These are phyloP conservation scores for Melastoma malabathricum DNA, from an alignment of 345 rosid species.

Conservation along the genomic window DNA sequence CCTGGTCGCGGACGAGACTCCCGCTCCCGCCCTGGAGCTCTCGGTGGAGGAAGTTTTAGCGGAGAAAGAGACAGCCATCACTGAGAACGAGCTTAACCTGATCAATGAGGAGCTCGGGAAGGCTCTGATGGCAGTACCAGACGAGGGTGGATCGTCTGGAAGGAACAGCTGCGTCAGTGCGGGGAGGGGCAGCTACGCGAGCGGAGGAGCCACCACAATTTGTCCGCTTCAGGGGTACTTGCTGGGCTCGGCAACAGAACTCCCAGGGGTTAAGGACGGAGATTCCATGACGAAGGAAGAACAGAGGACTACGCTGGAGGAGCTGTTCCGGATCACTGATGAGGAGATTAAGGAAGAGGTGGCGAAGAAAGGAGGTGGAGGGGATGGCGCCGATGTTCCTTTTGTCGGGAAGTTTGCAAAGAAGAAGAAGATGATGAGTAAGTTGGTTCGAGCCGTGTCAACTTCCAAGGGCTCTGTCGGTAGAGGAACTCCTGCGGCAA, in stretches of 20 bases:
- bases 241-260: slow-evolving; percentile 52
- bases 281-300: slow-evolving; percentile 40
- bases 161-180: slow-evolving; percentile 50
- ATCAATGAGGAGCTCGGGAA: slow-evolving; percentile 64
- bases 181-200: slow-evolving; percentile 70
- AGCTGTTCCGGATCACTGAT: slow-evolving; percentile 55
- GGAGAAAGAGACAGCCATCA: slow-evolving; percentile 52
- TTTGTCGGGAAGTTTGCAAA: slow-evolving; percentile 26
- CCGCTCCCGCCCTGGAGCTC: slow-evolving; percentile 30
- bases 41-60: slow-evolving; percentile 14
- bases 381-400: slow-evolving; percentile 42
- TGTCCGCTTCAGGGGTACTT: slow-evolving; percentile 73
- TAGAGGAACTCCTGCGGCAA: slow-evolving; percentile 24
- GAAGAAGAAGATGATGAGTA: slow-evolving; percentile 36
- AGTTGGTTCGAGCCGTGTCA: slow-evolving; percentile 24
- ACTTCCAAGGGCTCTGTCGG: slow-evolving; percentile 29
- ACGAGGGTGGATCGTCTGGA: slow-evolving; percentile 46
- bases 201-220: slow-evolving; percentile 39
- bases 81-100: slow-evolving; percentile 61
- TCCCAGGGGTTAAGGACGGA: background rate
- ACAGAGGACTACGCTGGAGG: slow-evolving; percentile 63
- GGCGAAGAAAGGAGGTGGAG: slow-evolving; percentile 41
- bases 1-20: slow-evolving; percentile 31
- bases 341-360: slow-evolving; percentile 34
- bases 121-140: slow-evolving; percentile 40